Evolutionary conservation across 495 filamentous ascomycete species (phyloP).

Genomic region (Opeltia flavorubescens): DNA sequence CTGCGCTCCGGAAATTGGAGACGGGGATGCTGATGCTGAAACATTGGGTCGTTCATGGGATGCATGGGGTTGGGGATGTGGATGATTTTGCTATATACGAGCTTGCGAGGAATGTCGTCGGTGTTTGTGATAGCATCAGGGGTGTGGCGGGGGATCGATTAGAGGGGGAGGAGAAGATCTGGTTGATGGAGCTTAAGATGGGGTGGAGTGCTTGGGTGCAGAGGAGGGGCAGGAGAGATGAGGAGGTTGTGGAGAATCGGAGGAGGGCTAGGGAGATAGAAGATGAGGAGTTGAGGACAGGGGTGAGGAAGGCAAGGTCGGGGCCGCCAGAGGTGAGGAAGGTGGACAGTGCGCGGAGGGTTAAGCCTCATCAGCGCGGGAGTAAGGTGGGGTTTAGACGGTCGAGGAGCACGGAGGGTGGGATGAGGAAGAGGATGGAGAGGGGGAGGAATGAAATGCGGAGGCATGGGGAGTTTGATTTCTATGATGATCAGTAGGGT

Average conservation of each 20-base stretch:
- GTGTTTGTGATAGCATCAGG: not conserved
- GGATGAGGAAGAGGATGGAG: conserved; percentile 5
- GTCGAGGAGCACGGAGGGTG: conserved; percentile 1
- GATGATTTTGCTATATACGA: not conserved
- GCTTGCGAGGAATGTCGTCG: not conserved
- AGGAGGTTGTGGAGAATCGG: not conserved
- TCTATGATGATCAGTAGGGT: no score
- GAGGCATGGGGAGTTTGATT: conserved; percentile 4
- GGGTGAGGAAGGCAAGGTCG: not conserved
- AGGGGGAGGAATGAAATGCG: conserved; percentile 5
- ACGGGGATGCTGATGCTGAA: conserved; percentile 6
- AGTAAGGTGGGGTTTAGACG: not conserved
- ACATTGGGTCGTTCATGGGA: not conserved
- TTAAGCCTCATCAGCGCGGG: not conserved
- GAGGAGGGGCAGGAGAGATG: not conserved
- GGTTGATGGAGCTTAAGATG: not conserved
- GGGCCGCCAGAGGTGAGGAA: not conserved
- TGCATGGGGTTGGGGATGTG: not conserved
- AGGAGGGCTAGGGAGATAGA: not conserved
- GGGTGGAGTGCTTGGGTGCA: not conserved
- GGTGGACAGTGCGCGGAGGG: not conserved
- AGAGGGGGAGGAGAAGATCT: not conserved
- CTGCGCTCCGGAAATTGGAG: conserved; percentile 1
- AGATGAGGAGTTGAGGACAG: not conserved
- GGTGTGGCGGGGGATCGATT: not conserved